Conservation (phyloP, 345 rosid genomes). For the Euphorbia peplus region DNA sequence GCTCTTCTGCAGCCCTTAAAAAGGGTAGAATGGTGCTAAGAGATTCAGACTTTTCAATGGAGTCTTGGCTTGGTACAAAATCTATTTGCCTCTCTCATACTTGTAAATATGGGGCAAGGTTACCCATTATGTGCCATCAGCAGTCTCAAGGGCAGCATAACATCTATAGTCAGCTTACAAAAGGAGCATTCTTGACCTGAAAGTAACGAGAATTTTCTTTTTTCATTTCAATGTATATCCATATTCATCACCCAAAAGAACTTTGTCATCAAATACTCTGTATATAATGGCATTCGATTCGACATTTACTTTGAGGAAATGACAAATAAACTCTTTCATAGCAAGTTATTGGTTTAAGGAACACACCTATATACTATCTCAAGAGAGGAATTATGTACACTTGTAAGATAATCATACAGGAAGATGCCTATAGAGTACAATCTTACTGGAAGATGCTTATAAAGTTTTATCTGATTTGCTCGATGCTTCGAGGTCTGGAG, state of each 20-base stretch:
- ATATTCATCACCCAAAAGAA: neutral
- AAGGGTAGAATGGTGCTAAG: slow-evolving; percentile 28
- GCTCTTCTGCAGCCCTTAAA: slow-evolving; percentile 22
- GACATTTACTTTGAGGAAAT: neutral
- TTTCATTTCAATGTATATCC: neutral
- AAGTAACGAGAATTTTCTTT: neutral
- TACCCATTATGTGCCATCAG: slow-evolving; percentile 47
- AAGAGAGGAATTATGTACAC: neutral
- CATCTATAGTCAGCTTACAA: slow-evolving; percentile 43
- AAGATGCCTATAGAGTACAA: neutral
- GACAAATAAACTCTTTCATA: neutral
- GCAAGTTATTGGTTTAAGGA: neutral
- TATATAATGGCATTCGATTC: neutral
- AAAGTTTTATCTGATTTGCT: slow-evolving; percentile 29
- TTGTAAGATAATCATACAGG: neutral
- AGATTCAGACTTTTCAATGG: slow-evolving; percentile 29
- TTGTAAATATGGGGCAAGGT: slow-evolving; percentile 51
- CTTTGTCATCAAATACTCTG: neutral
- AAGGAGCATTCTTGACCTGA: slow-evolving; percentile 30
- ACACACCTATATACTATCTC: neutral
- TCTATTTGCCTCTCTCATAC: slow-evolving; percentile 33
- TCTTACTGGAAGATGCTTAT: neutral
- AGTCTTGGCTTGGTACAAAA: slow-evolving; percentile 31
- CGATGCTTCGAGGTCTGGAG: slow-evolving; percentile 33
- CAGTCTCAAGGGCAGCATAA: slow-evolving; percentile 48